These are phyloP conservation scores for Rosa persica DNA, from an alignment of 306 rosid species.

Conservation along the genomic window DNA sequence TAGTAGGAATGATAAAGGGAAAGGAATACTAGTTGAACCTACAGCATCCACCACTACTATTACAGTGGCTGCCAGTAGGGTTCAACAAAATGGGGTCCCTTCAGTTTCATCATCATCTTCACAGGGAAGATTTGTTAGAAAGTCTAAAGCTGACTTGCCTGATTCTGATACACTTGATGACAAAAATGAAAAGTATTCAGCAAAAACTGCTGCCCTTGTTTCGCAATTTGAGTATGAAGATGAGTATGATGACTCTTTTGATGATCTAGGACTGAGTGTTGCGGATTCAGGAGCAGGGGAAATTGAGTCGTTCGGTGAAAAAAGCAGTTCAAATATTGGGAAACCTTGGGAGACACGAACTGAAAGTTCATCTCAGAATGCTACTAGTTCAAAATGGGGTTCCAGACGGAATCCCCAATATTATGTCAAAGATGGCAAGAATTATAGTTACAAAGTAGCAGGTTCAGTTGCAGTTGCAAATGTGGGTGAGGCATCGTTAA, in stretches of 20 bases:
- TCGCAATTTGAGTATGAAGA: constrained; percentile 90
- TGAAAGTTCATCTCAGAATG: constrained; percentile 43
- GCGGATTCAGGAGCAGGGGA: constrained; percentile 77
- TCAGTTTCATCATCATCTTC: constrained; percentile 54
- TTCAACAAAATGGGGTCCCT: constrained; percentile 39
- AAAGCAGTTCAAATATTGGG: constrained; percentile 34
- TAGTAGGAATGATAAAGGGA: constrained; percentile 71
- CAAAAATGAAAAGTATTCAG: constrained; percentile 42
- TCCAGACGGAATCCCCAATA: constrained; percentile 82
- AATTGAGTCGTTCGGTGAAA: constrained; percentile 44
- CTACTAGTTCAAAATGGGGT: constrained; percentile 78
- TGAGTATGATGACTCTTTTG: constrained; percentile 94
- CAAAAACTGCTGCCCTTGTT: constrained; percentile 50
- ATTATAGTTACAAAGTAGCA: constrained; percentile 92
- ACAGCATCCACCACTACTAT: constrained; percentile 28
- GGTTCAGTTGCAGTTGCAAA: constrained; percentile 91
- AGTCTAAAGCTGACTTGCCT: constrained; percentile 53
- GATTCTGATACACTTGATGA: constrained; percentile 51
- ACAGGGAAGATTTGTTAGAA: constrained; percentile 75
- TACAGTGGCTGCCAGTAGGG: constrained; percentile 33
- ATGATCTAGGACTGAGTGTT: constrained; percentile 90
- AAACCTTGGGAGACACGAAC: constrained; percentile 43
- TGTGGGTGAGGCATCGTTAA: constrained; percentile 65
- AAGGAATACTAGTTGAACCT: constrained; percentile 68
- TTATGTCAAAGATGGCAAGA: constrained; percentile 96